Conservation (phyloP, 805 yeast genomes). For the Wickerhamia fluorescens region DNA sequence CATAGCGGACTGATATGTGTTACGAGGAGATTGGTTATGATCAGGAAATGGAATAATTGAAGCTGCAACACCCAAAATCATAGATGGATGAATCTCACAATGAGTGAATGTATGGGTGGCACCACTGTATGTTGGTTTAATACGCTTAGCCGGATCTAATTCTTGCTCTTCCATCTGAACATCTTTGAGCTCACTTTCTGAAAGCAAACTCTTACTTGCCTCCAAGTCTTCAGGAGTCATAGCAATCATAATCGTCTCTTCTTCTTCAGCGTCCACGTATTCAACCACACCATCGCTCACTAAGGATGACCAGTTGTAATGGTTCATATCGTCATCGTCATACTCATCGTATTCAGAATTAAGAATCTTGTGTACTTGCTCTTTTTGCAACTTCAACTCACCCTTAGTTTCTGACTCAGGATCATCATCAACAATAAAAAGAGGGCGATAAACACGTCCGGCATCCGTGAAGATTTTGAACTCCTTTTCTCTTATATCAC, state of each 20-base stretch:
- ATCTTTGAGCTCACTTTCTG: slow-evolving; percentile 37
- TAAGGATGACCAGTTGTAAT: slow-evolving; percentile 79
- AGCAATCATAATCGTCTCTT: slow-evolving; percentile 96
- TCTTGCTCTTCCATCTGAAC: slow-evolving; percentile 39
- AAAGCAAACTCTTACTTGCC: slow-evolving; percentile 41
- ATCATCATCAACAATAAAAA: slow-evolving; percentile 88
- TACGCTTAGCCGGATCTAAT: slow-evolving; percentile 75
- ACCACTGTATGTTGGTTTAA: slow-evolving; percentile 54
- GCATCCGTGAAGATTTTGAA: slow-evolving; percentile 96
- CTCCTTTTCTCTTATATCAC: slow-evolving; percentile 96
- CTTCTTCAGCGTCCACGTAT: slow-evolving; percentile 98
- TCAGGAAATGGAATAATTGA: slow-evolving; percentile 99
- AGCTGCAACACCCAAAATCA: slow-evolving; percentile 98
- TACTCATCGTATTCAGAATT: slow-evolving; percentile 50
- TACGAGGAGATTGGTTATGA: slow-evolving; percentile 99
- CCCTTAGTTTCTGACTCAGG: slow-evolving; percentile 61
- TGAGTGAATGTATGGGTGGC: slow-evolving; percentile 83
- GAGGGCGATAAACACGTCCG: slow-evolving; percentile 95
- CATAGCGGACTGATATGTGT: slow-evolving; percentile 99
- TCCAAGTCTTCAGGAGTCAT: slow-evolving; percentile 97
- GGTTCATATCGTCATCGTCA: slow-evolving; percentile 41
- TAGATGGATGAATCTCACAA: slow-evolving; percentile 98
- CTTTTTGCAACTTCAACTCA: slow-evolving; percentile 77
- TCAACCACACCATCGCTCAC: slow-evolving; percentile 85
- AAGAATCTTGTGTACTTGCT: slow-evolving; percentile 67